Evolutionary conservation across 208 protist genomes (phyloP), one percentile per base, ranked within the genome.

Genomic region (Trypanosoma rangeli): DNA sequence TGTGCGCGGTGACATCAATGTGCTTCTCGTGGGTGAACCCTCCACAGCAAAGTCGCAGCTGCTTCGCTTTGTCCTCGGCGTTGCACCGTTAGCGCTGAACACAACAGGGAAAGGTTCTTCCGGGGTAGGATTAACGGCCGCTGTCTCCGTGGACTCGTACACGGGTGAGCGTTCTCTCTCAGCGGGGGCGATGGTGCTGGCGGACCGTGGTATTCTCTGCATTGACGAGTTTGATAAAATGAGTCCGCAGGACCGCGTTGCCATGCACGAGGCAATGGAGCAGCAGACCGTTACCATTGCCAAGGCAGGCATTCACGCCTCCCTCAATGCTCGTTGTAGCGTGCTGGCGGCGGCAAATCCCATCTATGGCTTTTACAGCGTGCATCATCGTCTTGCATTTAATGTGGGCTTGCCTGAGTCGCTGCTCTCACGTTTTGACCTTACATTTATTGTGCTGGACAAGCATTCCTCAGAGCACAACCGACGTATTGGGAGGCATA

Each of bases 151-250:
- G 0, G 99, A 99, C 79, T 68, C 74, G 5, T 99, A 99, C 67
- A 99, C 98, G 1, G 97, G 98, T 26, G 95, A 98, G 67, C 84
- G 95, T 9, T 87, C 88, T 15, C 88, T 99, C 9, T 98, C 99
- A 66, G 99, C 99, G 8, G 99, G 99, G 37, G 99, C 99, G 1
- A 99, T 99, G 98, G 99, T 99, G 4, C 86, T 99, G 9, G 99
- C 98, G 0, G 99, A 99, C 79, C 79, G 98, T 35, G 98, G 99
- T 35, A 92, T 99, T 50, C 88, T 99, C 22, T 99, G 98, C 82
- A 99, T 99, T 61, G 99, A 99, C 83, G 99, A 99, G 83, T 99
- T 99, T 81, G 99, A 99, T 79, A 99, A 99, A 85, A 99, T 99
- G 99, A 85, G 75, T 48, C 84, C 97, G 44, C 80, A 93, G 29